Percentiles rank a stretch among this genome's conserved stretches.
phyloP scores from a whole-genome alignment of 225 moss, liverwort and hornwort species.

The Anthoceros angustus region DNA sequence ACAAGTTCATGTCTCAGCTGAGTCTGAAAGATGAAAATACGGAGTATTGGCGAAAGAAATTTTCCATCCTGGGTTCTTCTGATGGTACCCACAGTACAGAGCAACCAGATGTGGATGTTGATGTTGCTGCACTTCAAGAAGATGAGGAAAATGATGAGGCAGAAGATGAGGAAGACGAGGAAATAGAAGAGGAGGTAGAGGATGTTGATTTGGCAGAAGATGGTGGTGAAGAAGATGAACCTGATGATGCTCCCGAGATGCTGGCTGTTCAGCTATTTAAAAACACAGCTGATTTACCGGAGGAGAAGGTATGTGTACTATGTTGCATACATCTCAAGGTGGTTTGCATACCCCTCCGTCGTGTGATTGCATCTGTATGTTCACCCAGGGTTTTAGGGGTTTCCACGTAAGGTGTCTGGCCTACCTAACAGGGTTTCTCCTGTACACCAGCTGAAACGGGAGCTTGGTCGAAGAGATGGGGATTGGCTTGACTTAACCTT shows the following conservation, averaged over 20 bases:
- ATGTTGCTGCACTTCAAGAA: constrained; percentile 52
- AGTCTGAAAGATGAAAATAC: constrained; percentile 70
- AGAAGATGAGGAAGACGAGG: constrained; percentile 32
- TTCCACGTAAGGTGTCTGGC: neutral
- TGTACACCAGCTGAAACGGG: constrained; percentile 29
- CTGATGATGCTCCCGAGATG: constrained; percentile 41
- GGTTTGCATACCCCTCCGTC: neutral
- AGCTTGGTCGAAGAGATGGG: constrained; percentile 35
- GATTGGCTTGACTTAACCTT: constrained; percentile 70
- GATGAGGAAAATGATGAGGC: constrained; percentile 55
- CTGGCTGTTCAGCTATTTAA: constrained; percentile 81
- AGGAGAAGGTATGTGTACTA: constrained; percentile 33
- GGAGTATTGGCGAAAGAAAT: constrained; percentile 80
- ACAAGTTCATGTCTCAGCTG: constrained; percentile 64
- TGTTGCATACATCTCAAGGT: neutral
- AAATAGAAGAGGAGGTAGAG: constrained; percentile 66
- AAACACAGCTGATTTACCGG: constrained; percentile 44
- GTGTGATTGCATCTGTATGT: neutral
- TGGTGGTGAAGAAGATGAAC: neutral
- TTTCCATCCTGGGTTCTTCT: constrained; percentile 10
- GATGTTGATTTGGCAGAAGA: constrained; percentile 49
- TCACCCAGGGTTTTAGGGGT: neutral
- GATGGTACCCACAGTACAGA: neutral
- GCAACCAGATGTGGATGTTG: constrained; percentile 18
- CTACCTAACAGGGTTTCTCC: neutral